These are phyloP conservation scores for sweet orange (Citrus sinensis) DNA, from an alignment of 345 rosid species.

Conservation along the genomic window DVS_A1.0 CM039161.1:7527501-7528000, in stretches of 20 bases:
- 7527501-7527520: neutral
- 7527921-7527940: conserved; percentile 68
- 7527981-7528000: conserved; percentile 17
- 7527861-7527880: conserved; percentile 24
- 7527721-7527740: conserved; percentile 46
- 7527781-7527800: conserved; percentile 94
- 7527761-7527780: conserved; percentile 66
- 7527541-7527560: conserved; percentile 5
- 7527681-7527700: conserved; percentile 60
- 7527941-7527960: conserved; percentile 89
- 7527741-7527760: conserved; percentile 68
- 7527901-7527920: conserved; percentile 63
- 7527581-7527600: conserved; percentile 49
- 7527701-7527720: conserved; percentile 42
- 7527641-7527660: conserved; percentile 44
- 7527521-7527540: neutral
- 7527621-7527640: conserved; percentile 56
- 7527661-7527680: conserved; percentile 49
- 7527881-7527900: conserved; percentile 26
- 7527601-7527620: conserved; percentile 73
- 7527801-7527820: conserved; percentile 83
- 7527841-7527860: conserved; percentile 7
- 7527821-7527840: conserved; percentile 59
- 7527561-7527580: conserved; percentile 11
- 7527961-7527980: conserved; percentile 98